Base-by-base conservation (phyloP, 192 early-diverging fungal species). In the Backusella circina region DNA sequence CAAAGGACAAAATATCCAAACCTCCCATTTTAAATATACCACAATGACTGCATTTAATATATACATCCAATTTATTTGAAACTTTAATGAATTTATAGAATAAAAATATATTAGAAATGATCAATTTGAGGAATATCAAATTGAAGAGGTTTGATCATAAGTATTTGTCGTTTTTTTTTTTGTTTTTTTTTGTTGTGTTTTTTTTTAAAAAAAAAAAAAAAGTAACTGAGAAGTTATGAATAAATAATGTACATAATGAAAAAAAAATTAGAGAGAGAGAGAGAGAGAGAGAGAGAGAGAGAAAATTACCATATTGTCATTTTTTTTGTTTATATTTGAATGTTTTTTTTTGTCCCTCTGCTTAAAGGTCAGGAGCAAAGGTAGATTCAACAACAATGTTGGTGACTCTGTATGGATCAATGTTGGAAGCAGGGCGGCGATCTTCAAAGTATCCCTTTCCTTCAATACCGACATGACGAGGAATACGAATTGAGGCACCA, bases 361-460 rank as follows among this genome's bases (percentile, higher is more conserved):
- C 67, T 76, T 71, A 80, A 18, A 9, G 38, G 21, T 76, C 66
- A 41, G 75, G 41, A 32, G 67, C 35, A 50, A 79, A 76, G 16
- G 80, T 82, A 47, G 86, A 79, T 67, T 84, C 78, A 38, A 86
- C 70, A 69, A 88, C 65, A 61, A 88, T 84, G 72, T 73, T 75
- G 5, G 87, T 88, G 10, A 88, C 87, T 50, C 76, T 78, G 57
- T 88, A 88, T 51, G 87, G 86, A 65, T 88, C 87, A 65, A 88
- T 88, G 70, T 88, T 88, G 65, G 85, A 86, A 65, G 87, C 87
- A 36, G 87, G 87, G 31, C 87, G 79, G 31, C 87, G 74, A 72
- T 88, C 87, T 76, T 88, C 87, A 71, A 88, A 69, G 54, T 88
- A 88, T n/a, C 87, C 87, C 67, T 86, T 84, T 21, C 87, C 87